Base-by-base conservation (phyloP, 176 grass and related monocot genomes). In the Hyparrhenia diplandra region DNA sequence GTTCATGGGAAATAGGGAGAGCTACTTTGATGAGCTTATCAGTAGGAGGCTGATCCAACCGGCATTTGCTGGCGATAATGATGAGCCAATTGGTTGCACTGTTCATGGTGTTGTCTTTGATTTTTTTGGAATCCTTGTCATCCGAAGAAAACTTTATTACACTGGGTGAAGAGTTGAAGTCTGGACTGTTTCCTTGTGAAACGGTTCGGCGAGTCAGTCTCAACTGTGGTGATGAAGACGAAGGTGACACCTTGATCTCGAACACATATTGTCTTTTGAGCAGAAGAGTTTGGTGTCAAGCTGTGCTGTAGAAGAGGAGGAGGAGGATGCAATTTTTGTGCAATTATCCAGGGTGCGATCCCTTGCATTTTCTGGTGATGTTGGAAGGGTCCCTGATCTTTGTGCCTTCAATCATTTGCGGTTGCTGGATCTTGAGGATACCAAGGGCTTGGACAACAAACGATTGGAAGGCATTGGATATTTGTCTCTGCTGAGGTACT, bases 21-120 rank as follows among this genome's bases (percentile, higher is more conserved):
- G 75, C 57, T 85, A 64, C 31, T 85, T 85, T 10, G 8, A 64
- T 5, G 75, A 85, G 75, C 83, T 85, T 40, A 64, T 85, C 16
- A 13, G 42, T 4, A 85, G 83, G 75, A 72, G 43, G 14, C 57
- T 85, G n/a, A 64, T 85, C 27, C 67, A 79, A 28, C 67, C 75
- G 4, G 42, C 12, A 1, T 52, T 52, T 8, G 57, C 54, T 30
- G 75, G 18, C 8, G 3, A 70, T 27, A 57, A 85, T 14, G 75
- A 78, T 20, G n/a, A 51, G 40, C 54, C 57, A 4, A 12, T 11
- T 27, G 30, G 67, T 64, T 85, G 75, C 42, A 79, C 57, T 40
- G 75, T 85, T 40, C 55, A 52, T 79, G 41, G 40, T 71, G 55
- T 79, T 18, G 23, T 78, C 5, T 4, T 39, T 23, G 75, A 85